Conservation (phyloP, 768 basidiomycete genomes). For the Suillus subalutaceus region DNA sequence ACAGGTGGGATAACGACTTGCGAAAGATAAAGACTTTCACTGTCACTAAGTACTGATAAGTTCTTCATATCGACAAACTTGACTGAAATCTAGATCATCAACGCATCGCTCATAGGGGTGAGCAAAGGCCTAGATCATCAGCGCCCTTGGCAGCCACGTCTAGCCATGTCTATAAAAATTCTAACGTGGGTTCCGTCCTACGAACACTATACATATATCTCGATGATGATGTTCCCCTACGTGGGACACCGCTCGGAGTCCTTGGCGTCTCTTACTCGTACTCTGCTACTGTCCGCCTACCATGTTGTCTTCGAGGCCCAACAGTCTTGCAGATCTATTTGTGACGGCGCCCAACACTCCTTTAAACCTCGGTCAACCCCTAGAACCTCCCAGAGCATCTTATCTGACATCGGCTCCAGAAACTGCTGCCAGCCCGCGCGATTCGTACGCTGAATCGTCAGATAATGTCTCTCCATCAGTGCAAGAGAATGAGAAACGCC, state of each 20-base stretch:
- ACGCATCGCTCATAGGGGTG: too few relatives aligned
- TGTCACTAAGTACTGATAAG: too few relatives aligned
- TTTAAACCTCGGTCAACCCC: constrained; percentile 3
- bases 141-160: too few relatives aligned
- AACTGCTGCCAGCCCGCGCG: too few relatives aligned
- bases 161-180: too few relatives aligned
- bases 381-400: constrained; percentile 10
- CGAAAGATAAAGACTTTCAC: too few relatives aligned
- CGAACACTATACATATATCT: neutral
- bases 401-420: too few relatives aligned
- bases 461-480: constrained; percentile 30
- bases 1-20: too few relatives aligned
- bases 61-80: too few relatives aligned
- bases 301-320: constrained; percentile 22
- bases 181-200: too few relatives aligned
- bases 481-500: constrained; percentile 19
- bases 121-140: too few relatives aligned
- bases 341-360: constrained; percentile 17
- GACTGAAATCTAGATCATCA: too few relatives aligned
- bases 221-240: neutral
- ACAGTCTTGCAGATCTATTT: constrained; percentile 20
- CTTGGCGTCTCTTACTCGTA: neutral
- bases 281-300: neutral
- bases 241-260: neutral
- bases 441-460: constrained; percentile 10